Conservation (phyloP, 2,329 filamentous ascomycete genomes). For the Ascochyta clinopodiicola region DNA sequence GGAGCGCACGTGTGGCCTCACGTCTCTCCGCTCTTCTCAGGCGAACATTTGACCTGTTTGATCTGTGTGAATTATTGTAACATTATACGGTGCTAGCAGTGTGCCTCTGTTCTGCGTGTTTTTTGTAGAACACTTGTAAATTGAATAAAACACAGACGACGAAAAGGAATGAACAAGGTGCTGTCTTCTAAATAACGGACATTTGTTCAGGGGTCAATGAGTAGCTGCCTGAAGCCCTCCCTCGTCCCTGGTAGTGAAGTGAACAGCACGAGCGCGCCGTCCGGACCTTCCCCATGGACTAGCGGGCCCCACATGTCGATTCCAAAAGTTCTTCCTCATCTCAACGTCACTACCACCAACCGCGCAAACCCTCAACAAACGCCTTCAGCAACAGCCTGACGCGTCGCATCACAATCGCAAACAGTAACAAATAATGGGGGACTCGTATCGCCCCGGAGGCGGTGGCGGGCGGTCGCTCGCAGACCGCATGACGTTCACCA, state of each 20-base stretch:
- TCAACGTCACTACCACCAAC: constrained; percentile 14
- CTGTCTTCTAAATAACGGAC: neutral
- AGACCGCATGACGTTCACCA: constrained; percentile 40
- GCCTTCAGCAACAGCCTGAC: neutral
- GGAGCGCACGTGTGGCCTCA: neutral
- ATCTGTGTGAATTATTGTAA: constrained; percentile 27
- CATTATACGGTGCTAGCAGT: constrained; percentile 15
- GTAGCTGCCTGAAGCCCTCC: neutral
- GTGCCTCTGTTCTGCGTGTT: neutral
- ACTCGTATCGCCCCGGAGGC: constrained; percentile 36
- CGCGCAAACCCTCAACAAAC: constrained; percentile 2
- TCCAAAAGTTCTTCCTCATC: constrained; percentile 17
- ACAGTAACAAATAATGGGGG: constrained; percentile 25
- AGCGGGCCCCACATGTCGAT: constrained; percentile 24
- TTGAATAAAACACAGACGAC: neutral
- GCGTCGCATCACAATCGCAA: constrained; percentile 12
- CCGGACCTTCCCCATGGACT: constrained; percentile 7
- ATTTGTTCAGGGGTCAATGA: neutral
- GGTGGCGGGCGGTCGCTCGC: constrained; percentile 28
- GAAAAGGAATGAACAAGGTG: neutral
- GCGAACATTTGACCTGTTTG: constrained; percentile 12
- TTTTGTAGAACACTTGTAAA: neutral
- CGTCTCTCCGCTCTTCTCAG: constrained; percentile 26
- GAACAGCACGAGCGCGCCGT: constrained; percentile 2
- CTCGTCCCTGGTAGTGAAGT: neutral